Evolutionary conservation across 345 rosid species (phyloP), one percentile per base, ranked within the genome.

Genomic region (Streptanthus diversifolius): DNA sequence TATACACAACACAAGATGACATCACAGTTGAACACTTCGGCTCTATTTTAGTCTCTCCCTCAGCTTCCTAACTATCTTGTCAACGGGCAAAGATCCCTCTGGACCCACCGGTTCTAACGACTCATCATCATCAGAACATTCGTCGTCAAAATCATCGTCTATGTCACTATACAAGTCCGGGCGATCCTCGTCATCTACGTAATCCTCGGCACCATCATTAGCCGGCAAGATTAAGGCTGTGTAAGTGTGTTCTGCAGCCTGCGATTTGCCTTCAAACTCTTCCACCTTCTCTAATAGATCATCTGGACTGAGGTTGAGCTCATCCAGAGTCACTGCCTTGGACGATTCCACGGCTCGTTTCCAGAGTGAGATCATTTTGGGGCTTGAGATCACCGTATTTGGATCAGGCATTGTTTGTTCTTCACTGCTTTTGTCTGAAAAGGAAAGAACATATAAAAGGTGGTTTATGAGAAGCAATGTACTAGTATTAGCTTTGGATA

Each of bases 321-420:
- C 82, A 49, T 87, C 88, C 55, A 89, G 80, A 64, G 88, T 22
- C 53, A 85, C 65, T 8, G 97, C 95, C 75, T 88, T 91, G 63
- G 80, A 86, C 18, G 88, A 83, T 48, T 86, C 91, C 9, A 88
- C 61, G 1, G 96, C 95, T 21, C 77, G 82, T 68, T 85, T 74
- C 97, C 97, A 91, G 9, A 85, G 80, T 22, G 86, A 85, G 71
- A 82, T 80, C 97, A 89, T 91, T 83, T 89, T 85, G 41, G 92
- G 92, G 82, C 90, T 88, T 51, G 90, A 89, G 51, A 75, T 79
- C 68, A 77, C 80, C 30, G 52, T 59, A 56, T 66, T 74, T 33
- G 57, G 48, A 41, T 72, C 78, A 44, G 67, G 65, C 43, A 57
- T 48, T 27, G 56, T 22, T 70, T 45, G 13, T 63, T 70, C 76